Base-by-base conservation (phyloP, 257 asterid species). In the Nicotiana sylvestris region DNA sequence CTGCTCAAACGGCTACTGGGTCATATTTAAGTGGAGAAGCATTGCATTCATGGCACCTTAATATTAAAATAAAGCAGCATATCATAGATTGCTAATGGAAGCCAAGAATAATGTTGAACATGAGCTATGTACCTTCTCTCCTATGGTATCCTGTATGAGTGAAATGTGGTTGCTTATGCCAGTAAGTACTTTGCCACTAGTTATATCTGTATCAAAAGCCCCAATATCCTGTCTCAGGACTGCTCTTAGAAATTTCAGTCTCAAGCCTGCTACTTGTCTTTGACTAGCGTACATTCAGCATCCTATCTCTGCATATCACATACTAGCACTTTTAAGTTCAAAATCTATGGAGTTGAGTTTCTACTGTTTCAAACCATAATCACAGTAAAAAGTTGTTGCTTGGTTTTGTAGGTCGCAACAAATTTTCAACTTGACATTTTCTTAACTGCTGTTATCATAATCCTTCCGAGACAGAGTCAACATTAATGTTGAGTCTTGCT, bases 231-330 rank as follows among this genome's bases (percentile, higher is more conserved):
- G 98, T 66, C 87, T 88, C 2, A 94, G 92, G 39, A 90, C 90
- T 43, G 98, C 84, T 77, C 81, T 86, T 12, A 90, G 89, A 82
- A 86, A 94, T 27, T 88, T 85, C 76, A 94, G 68, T 91, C 98
- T 88, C 55, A 92, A 76, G 61, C 93, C 88, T n/a, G 89, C 83
- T 51, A 89, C 95, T 86, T 94, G 97, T 68, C 98, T 89, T 78
- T 94, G 93, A 80, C 98, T 92, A 83, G 96, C 84, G 80, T 92
- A 90, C 96, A 94, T 94, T 97, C 97, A 94, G 88, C 98, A 92
- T 83, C 97, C 98, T 66, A 91, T 84, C 90, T 94, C 98, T 94
- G 95, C 90, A 87, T 62, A 69, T 25, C 43, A 81, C 81, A 74
- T 76, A 29, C 39, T 25, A 57, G 51, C 66, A 67, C 55, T 53